Evolutionary conservation across 2,329 filamentous ascomycete species (phyloP).

Genomic region (Chalara sp.): DNA sequence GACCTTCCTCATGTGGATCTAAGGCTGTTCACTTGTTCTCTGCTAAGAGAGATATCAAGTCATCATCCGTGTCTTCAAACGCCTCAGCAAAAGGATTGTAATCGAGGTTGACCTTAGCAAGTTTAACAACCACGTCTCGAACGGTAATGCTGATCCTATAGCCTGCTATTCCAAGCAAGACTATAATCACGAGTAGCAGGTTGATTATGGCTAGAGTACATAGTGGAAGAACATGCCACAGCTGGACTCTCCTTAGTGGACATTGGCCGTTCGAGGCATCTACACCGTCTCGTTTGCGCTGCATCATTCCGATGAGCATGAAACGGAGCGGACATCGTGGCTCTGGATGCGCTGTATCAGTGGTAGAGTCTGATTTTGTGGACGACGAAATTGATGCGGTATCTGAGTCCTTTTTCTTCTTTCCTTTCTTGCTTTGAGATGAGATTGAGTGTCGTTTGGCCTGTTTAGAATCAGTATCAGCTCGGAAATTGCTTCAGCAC

Average conservation of each 20-base stretch:
- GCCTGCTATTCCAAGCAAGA: constrained; percentile 19
- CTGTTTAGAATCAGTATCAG: too few species aligned
- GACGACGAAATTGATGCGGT: constrained; percentile 15
- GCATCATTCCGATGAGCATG: constrained; percentile 18
- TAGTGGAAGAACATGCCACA: constrained; percentile 24
- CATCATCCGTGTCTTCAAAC: constrained; percentile 8
- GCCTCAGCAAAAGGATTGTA: constrained; percentile 7
- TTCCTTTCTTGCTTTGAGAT: constrained; percentile 15
- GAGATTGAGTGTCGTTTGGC: constrained; percentile 14
- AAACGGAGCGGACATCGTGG: constrained; percentile 22
- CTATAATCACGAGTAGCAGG: constrained; percentile 20
- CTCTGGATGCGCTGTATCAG: constrained; percentile 5
- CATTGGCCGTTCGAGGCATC: constrained; percentile 11
- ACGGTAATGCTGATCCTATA: constrained; percentile 17
- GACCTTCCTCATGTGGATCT: too few species aligned
- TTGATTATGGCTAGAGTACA: constrained; percentile 22
- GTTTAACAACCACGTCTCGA: constrained; percentile 9
- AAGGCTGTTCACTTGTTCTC: too few species aligned
- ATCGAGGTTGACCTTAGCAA: constrained; percentile 11
- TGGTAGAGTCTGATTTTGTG: constrained; percentile 5
- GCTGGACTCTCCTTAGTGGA: constrained; percentile 19
- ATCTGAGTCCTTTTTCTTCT: constrained; percentile 21
- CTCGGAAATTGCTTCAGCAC: too few species aligned
- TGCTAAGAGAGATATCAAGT: too few species aligned
- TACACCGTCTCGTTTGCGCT: constrained; percentile 10